A percentile compares a stretch with the other conserved stretches of the same genome.
phyloP scores from a whole-genome alignment of 2,329 filamentous ascomycete species.

The Pseudocercospora crystallina region DNA sequence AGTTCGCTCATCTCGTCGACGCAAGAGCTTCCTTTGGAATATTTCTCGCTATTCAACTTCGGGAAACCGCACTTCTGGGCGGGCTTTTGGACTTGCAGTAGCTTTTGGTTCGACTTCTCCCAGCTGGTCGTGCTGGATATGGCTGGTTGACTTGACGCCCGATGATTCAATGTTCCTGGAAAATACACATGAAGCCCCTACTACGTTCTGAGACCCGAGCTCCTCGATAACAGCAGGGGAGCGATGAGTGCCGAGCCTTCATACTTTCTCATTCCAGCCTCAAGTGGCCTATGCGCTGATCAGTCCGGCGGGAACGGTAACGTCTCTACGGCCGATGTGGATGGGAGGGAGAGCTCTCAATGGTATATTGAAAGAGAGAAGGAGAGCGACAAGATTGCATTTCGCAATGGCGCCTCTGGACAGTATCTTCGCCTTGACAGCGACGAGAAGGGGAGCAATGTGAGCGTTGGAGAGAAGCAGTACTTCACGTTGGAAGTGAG shows the following conservation, averaged over 20 bases:
- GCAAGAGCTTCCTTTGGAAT: too few species aligned
- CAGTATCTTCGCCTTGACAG: slow-evolving; percentile 5
- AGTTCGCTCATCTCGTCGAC: too few species aligned
- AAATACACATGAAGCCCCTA: too few species aligned
- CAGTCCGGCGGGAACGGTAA: slow-evolving; percentile 1
- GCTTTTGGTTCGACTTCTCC: too few species aligned
- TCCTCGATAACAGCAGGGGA: background rate
- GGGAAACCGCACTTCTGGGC: too few species aligned
- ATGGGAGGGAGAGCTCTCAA: slow-evolving; percentile 5
- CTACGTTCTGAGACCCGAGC: background rate
- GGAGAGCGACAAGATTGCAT: slow-evolving; percentile 2
- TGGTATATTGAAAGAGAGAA: slow-evolving; percentile 8
- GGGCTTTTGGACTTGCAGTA: too few species aligned
- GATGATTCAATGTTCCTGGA: too few species aligned
- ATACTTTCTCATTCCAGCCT: slow-evolving; percentile 12
- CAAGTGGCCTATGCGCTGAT: slow-evolving; percentile 14
- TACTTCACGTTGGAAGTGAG: slow-evolving; percentile 5
- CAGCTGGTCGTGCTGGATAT: too few species aligned
- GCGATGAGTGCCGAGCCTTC: slow-evolving; percentile 5
- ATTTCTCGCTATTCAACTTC: too few species aligned
- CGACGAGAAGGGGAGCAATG: slow-evolving; percentile 5
- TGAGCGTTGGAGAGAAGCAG: slow-evolving; percentile 7
- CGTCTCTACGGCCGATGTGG: slow-evolving; percentile 10
- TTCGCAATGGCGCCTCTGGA: slow-evolving; percentile 6
- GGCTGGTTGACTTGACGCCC: too few species aligned